Conservation (phyloP, 192 early-diverging fungal species). For the Podila verticillata region DNA sequence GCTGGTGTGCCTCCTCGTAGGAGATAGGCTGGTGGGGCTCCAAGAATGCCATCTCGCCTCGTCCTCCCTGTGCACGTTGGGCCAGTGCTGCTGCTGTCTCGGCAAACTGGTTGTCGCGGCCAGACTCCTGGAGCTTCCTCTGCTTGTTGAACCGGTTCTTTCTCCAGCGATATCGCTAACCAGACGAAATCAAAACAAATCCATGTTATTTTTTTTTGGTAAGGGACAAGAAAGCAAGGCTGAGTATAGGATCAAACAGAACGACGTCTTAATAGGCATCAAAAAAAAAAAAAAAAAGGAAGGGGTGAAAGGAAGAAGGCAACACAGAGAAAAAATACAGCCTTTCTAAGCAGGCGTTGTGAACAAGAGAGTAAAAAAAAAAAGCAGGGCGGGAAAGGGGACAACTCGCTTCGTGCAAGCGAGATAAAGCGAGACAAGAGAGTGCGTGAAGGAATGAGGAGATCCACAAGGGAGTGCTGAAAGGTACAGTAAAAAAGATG, state of each 20-base stretch:
- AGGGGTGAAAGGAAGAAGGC: neutral
- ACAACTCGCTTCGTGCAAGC: neutral
- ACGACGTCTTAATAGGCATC: neutral
- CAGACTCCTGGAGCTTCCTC: neutral
- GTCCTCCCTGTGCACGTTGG: neutral
- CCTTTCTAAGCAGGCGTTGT: neutral
- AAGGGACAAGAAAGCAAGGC: no score
- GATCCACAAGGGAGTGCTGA: no score
- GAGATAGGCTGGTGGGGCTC: slow-evolving; percentile 8
- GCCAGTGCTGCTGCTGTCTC: neutral
- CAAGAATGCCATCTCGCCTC: slow-evolving; percentile 6
- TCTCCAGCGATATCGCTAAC: slow-evolving; percentile 15
- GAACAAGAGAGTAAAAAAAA: slow-evolving; percentile 4
- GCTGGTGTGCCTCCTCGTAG: neutral
- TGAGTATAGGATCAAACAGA: neutral
- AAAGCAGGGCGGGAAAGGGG: neutral
- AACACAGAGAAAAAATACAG: neutral
- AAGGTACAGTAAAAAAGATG: no score
- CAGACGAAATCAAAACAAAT: neutral
- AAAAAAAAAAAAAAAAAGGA: neutral
- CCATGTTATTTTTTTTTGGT: slow-evolving; percentile 1
- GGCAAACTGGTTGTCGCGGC: neutral
- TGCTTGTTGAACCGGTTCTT: slow-evolving; percentile 1
- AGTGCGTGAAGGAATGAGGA: no score
- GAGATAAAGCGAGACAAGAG: neutral